Conservation (phyloP, 352 stramenopile species). For the Phytophthora pisi region DNA sequence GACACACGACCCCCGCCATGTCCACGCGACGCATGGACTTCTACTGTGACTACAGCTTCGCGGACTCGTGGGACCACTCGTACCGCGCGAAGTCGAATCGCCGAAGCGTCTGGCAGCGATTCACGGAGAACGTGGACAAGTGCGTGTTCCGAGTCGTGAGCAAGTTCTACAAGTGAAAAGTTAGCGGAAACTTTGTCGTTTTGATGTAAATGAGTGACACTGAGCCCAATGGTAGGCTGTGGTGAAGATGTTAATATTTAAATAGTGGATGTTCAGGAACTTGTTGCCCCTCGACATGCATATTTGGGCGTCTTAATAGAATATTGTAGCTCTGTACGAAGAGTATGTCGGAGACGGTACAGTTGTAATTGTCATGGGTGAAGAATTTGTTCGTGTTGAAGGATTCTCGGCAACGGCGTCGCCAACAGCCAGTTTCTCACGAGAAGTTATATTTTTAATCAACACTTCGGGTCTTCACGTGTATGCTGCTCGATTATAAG, state of each 20-base stretch:
- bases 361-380: too few species aligned
- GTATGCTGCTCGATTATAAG: too few species aligned
- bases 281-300: too few species aligned
- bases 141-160: constrained; percentile 35
- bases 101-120: constrained; percentile 29
- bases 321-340: too few species aligned
- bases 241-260: constrained; percentile 17
- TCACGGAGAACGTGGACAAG: constrained; percentile 35
- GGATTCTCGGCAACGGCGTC: too few species aligned
- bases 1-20: constrained; percentile 30
- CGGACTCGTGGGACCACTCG: constrained; percentile 12
- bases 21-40: constrained; percentile 13
- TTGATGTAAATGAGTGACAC: background rate
- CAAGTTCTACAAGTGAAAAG: constrained; percentile 44
- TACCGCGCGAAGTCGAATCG: constrained; percentile 30
- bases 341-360: too few species aligned
- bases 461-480: too few species aligned
- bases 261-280: background rate
- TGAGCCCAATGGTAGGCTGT: constrained; percentile 19
- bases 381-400: too few species aligned
- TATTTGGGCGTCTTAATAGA: too few species aligned
- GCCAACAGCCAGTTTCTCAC: too few species aligned
- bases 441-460: too few species aligned
- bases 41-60: constrained; percentile 16
- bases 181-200: too few species aligned